These are phyloP conservation scores for Neurospora sp. DNA, from an alignment of 495 filamentous ascomycete species.

Conservation along the genomic window DNA sequence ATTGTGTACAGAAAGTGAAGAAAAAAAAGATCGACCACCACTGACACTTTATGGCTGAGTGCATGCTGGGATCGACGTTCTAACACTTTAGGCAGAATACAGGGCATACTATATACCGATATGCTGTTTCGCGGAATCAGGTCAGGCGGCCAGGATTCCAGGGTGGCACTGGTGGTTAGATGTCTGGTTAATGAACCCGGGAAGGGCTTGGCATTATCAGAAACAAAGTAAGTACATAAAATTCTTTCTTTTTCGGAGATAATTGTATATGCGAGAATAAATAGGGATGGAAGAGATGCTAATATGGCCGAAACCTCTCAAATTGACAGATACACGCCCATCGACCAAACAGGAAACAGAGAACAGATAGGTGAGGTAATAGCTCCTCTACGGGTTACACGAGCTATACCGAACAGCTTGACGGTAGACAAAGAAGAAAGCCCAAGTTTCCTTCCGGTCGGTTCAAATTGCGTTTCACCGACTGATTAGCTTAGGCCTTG, in stretches of 20 bases:
- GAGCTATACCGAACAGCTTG: neutral
- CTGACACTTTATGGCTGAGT: neutral
- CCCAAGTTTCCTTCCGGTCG: neutral
- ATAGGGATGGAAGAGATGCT: neutral
- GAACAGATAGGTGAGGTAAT: neutral
- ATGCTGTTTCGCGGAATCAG: neutral
- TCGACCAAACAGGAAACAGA: neutral
- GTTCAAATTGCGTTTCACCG: neutral
- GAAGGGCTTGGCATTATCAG: neutral
- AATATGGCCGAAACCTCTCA: neutral
- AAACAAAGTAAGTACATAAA: neutral
- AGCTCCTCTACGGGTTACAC: neutral
- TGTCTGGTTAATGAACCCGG: neutral
- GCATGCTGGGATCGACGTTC: neutral
- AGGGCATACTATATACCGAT: neutral
- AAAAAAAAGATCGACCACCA: neutral
- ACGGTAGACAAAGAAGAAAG: neutral
- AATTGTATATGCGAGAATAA: neutral
- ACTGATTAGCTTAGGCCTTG: slow-evolving; percentile 29
- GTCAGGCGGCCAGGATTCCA: neutral
- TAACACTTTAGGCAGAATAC: neutral
- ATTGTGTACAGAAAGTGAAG: no score
- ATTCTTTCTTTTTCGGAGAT: neutral
- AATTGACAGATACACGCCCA: neutral
- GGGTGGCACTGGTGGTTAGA: neutral